These are phyloP conservation scores for Diaporthe ampelina DNA, from an alignment of 2,329 filamentous ascomycete species.

Conservation along the genomic window DNA sequence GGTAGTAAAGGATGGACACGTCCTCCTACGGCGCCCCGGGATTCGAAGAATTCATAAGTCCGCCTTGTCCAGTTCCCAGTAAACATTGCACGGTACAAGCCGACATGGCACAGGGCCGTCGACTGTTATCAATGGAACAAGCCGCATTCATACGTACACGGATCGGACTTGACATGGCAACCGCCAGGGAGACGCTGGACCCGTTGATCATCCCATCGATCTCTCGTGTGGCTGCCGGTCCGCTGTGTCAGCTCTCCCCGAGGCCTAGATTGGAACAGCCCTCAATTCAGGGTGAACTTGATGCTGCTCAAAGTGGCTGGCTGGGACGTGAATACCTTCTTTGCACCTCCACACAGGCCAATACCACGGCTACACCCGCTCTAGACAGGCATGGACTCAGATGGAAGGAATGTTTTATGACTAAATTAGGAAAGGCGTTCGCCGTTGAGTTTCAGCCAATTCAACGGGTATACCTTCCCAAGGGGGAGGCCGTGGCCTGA, in stretches of 20 bases:
- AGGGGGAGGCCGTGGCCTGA: not conserved
- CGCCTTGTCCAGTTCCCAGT: not conserved
- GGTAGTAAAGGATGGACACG: not conserved
- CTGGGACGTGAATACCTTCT: not conserved
- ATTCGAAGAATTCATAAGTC: conserved; percentile 14
- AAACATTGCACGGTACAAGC: not conserved
- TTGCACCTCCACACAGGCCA: not conserved
- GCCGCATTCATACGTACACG: not conserved
- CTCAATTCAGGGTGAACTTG: not conserved
- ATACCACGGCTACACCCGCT: not conserved
- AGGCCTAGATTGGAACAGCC: not conserved
- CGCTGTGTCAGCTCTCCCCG: not conserved
- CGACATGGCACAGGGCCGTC: not conserved
- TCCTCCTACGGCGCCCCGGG: not conserved
- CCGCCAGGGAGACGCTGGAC: not conserved
- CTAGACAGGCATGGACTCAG: not conserved
- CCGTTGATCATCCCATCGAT: not conserved
- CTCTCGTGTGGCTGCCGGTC: not conserved
- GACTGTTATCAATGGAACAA: not conserved
- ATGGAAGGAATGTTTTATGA: not conserved
- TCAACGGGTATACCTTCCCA: not conserved
- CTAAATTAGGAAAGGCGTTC: not conserved
- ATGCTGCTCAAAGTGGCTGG: not conserved
- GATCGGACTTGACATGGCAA: not conserved
- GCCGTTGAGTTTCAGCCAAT: conserved; percentile 13